A percentile compares a stretch with the other conserved stretches of the same genome.
phyloP scores from a whole-genome alignment of 495 filamentous ascomycete genomes.

The Penicillium samsonianum region DNA sequence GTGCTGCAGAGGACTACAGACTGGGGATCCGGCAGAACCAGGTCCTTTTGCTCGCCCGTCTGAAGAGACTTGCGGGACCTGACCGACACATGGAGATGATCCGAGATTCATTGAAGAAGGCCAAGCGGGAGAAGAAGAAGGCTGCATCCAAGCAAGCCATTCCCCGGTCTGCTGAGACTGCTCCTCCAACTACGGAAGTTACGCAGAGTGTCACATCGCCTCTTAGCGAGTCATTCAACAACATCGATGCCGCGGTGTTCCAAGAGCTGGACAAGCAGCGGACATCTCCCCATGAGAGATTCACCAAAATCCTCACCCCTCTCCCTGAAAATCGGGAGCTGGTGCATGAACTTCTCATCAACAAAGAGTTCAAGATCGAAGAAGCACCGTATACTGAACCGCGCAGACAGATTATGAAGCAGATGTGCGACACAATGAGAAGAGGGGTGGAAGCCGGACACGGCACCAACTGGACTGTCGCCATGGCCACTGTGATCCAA shows the following conservation, averaged over 20 bases:
- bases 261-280: constrained; percentile 42
- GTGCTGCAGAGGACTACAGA: constrained; percentile 83
- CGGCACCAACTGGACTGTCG: constrained; percentile 73
- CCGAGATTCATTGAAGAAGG: constrained; percentile 76
- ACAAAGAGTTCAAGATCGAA: constrained; percentile 74
- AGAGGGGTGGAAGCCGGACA: constrained; percentile 69
- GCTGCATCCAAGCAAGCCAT: constrained; percentile 61
- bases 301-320: constrained; percentile 59
- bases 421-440: constrained; percentile 78
- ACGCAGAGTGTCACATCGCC: constrained; percentile 48
- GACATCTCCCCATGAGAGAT: constrained; percentile 44
- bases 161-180: constrained; percentile 47
- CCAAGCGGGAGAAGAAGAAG: constrained; percentile 65
- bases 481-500: constrained; percentile 82
- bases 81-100: constrained; percentile 83
- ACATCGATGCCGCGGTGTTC: constrained; percentile 40
- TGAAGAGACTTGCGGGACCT: constrained; percentile 84
- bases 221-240: constrained; percentile 49
- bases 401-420: constrained; percentile 55
- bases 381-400: constrained; percentile 50
- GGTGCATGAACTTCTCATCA: constrained; percentile 89
- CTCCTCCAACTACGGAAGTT: constrained; percentile 36
- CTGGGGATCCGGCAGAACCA: constrained; percentile 95
- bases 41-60: constrained; percentile 79
- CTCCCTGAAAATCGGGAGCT: constrained; percentile 83